Conservation (phyloP, 176 grass and related monocot species). For the Raddia distichophylla region DNA sequence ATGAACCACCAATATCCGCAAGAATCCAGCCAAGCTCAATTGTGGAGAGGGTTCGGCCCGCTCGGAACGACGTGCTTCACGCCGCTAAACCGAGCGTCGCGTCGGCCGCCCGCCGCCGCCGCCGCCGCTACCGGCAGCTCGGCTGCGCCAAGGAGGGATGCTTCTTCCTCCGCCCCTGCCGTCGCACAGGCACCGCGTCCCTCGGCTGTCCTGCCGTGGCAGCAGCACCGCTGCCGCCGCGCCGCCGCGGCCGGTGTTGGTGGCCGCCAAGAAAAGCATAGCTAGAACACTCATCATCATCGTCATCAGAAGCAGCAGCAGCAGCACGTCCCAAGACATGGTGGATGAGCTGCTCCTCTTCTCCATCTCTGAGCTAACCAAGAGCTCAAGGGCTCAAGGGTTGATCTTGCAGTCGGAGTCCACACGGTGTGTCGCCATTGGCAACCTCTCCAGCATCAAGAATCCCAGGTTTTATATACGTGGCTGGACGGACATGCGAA, state of each 20-base stretch:
- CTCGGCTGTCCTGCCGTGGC: too few relatives aligned
- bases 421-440: neutral
- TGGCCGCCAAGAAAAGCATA: neutral
- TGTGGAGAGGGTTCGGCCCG: neutral
- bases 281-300: neutral
- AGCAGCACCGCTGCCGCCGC: too few relatives aligned
- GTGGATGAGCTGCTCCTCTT: neutral
- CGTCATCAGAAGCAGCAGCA: neutral
- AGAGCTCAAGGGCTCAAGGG: neutral
- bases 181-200: neutral
- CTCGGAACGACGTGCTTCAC: neutral
- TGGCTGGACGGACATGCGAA: too few relatives aligned
- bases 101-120: too few relatives aligned
- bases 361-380: neutral
- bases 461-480: neutral
- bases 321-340: neutral
- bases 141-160: neutral
- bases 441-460: neutral
- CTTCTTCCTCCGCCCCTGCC: neutral
- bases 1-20: too few relatives aligned
- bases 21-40: neutral
- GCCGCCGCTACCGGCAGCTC: too few relatives aligned
- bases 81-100: neutral
- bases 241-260: too few relatives aligned
- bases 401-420: neutral